Percentiles rank a stretch among this genome's conserved stretches.
phyloP scores from a whole-genome alignment of 2,329 filamentous ascomycete genomes.

The Aspergillus sp. region DNA sequence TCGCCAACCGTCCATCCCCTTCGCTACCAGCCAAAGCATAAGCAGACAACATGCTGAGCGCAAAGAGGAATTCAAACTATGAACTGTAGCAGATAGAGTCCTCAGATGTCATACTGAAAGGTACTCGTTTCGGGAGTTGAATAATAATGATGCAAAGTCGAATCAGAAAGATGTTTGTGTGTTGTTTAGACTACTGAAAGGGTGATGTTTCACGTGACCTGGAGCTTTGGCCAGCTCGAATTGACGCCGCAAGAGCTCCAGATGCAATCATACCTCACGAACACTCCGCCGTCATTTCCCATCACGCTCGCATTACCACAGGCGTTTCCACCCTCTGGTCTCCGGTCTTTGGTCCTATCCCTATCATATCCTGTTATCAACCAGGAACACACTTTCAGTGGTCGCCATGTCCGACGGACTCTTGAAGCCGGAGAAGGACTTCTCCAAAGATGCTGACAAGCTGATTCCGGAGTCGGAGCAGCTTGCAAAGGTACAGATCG shows the following conservation, averaged over 20 bases:
- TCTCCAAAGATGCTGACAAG: constrained; percentile 92
- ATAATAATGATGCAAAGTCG: background rate
- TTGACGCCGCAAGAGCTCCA: constrained; percentile 19
- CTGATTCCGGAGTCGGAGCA: constrained; percentile 88
- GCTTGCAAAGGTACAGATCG: constrained; percentile 74
- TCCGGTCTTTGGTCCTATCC: constrained; percentile 11
- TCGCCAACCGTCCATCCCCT: background rate
- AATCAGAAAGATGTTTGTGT: background rate
- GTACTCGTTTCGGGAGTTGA: background rate
- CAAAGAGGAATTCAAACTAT: background rate
- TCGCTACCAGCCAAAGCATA: background rate
- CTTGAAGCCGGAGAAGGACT: constrained; percentile 98
- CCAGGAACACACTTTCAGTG: constrained; percentile 25
- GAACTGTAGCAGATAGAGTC: background rate
- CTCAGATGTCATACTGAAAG: background rate
- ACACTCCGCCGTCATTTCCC: constrained; percentile 5
- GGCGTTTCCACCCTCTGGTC: constrained; percentile 2
- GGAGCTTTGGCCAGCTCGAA: constrained; percentile 36
- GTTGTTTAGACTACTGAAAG: background rate
- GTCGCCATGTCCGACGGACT: constrained; percentile 77
- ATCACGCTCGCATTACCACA: constrained; percentile 20
- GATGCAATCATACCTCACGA: constrained; percentile 19
- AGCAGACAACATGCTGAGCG: background rate
- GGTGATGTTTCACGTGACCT: constrained; percentile 32
- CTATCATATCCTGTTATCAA: background rate